Evolutionary conservation across 805 yeast genomes (phyloP).

Genomic region (Saturnispora serradocipensis): DNA sequence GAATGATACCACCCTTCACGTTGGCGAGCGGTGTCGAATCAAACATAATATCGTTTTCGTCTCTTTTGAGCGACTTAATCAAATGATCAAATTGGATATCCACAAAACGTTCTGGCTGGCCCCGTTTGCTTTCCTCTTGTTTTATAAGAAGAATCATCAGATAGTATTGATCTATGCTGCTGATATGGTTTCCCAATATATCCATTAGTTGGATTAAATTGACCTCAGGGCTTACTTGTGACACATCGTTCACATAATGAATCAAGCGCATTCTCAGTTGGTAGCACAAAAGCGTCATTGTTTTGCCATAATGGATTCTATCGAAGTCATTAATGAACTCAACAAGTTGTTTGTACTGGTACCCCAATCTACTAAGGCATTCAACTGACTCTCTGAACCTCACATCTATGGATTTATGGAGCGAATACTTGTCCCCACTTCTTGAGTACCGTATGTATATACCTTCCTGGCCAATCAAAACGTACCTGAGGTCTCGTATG

Average conservation of each 20-base stretch:
- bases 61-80: constrained; percentile 31
- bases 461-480: constrained; percentile 71
- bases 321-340: constrained; percentile 56
- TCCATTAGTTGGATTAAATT: constrained; percentile 26
- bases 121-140: constrained; percentile 34
- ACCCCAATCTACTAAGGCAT: constrained; percentile 53
- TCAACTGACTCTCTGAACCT: constrained; percentile 63
- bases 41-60: constrained; percentile 32
- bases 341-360: constrained; percentile 47
- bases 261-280: constrained; percentile 41
- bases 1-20: constrained; percentile 72
- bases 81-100: constrained; percentile 25
- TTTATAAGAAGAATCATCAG: constrained; percentile 21
- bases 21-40: constrained; percentile 43
- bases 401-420: constrained; percentile 64
- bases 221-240: constrained; percentile 35
- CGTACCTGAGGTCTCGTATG: constrained; percentile 57
- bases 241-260: constrained; percentile 26
- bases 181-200: neutral
- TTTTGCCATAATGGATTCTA: constrained; percentile 50
- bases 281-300: constrained; percentile 63
- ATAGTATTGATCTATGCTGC: constrained; percentile 1
- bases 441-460: constrained; percentile 61
- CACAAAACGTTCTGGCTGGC: constrained; percentile 23
- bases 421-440: constrained; percentile 63